Evolutionary conservation across 257 asterid species (phyloP).

Genomic region (Knoxia roxburghii): DNA sequence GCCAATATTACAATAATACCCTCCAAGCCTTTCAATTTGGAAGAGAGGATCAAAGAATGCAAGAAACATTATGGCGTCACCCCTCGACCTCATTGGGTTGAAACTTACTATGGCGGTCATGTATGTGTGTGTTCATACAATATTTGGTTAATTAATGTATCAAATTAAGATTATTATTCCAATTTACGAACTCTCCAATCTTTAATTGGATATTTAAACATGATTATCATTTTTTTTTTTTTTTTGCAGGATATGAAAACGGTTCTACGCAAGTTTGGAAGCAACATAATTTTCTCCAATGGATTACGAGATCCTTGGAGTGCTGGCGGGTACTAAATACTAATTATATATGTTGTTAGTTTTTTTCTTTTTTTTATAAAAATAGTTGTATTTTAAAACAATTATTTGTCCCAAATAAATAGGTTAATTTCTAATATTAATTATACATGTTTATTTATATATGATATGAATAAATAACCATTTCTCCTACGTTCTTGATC

Average conservation of each 20-base stretch:
- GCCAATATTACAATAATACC: conserved; percentile 34
- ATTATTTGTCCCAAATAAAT: too few species aligned
- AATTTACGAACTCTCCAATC: too few species aligned
- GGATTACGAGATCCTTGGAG: conserved; percentile 58
- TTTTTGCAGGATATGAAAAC: conserved; percentile 46
- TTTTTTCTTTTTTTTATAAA: too few species aligned
- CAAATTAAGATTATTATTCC: too few species aligned
- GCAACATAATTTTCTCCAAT: conserved; percentile 64
- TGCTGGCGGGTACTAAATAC: conserved; percentile 37
- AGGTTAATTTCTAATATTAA: too few species aligned
- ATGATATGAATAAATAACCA: too few species aligned
- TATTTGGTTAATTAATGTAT: too few species aligned
- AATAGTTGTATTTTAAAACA: too few species aligned
- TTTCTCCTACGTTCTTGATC: background rate
- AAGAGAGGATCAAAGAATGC: conserved; percentile 19
- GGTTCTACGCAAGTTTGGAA: conserved; percentile 40
- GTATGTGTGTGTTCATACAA: conserved; percentile 33
- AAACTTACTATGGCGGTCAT: conserved; percentile 50
- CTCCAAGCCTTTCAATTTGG: conserved; percentile 23
- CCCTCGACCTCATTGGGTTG: conserved; percentile 44
- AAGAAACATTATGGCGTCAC: conserved; percentile 24
- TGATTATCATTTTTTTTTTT: too few species aligned
- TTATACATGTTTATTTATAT: too few species aligned
- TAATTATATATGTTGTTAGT: background rate
- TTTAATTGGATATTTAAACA: too few species aligned